These are phyloP conservation scores for Leptographium flavum DNA, from an alignment of 2,329 filamentous ascomycete species.

Conservation along the genomic window DNA sequence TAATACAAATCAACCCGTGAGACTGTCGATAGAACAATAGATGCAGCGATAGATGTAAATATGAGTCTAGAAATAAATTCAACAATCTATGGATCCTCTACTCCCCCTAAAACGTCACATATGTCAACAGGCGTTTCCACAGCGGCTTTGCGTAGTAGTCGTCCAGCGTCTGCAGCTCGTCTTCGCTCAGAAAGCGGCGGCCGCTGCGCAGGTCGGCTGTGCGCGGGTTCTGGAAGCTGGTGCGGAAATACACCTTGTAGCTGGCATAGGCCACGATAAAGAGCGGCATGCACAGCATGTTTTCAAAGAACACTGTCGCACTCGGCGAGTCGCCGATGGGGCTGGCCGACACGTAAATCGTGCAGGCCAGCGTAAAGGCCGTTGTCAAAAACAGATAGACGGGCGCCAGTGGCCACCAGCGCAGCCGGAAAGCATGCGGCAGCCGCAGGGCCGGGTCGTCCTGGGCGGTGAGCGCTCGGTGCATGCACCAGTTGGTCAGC, in stretches of 20 bases:
- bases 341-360: slow-evolving; percentile 6
- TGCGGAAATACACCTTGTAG: slow-evolving; percentile 10
- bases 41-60: too few relatives aligned
- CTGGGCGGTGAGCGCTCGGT: slow-evolving; percentile 6
- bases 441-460: slow-evolving; percentile 5
- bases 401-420: slow-evolving; percentile 4
- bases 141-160: slow-evolving; percentile 6
- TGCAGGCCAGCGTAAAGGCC: slow-evolving; percentile 4
- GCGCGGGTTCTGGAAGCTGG: slow-evolving; percentile 4
- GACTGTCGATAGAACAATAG: too few relatives aligned
- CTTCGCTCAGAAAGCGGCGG: slow-evolving; percentile 4
- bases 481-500: slow-evolving; percentile 8
- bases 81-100: too few relatives aligned
- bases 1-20: too few relatives aligned
- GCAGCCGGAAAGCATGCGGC: slow-evolving; percentile 5
- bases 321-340: slow-evolving; percentile 5
- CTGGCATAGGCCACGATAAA: slow-evolving; percentile 3
- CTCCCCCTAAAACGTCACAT: slow-evolving; percentile 6
- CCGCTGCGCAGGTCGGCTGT: slow-evolving; percentile 7
- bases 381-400: slow-evolving; percentile 5
- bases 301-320: slow-evolving; percentile 7
- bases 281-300: slow-evolving; percentile 7
- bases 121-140: slow-evolving; percentile 4
- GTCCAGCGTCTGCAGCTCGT: slow-evolving; percentile 6
- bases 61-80: too few relatives aligned